Percentiles rank a stretch among this genome's conserved stretches.
phyloP scores from a whole-genome alignment of 1,284 basidiomycete genomes.

The Earliella scabrosa region DNA sequence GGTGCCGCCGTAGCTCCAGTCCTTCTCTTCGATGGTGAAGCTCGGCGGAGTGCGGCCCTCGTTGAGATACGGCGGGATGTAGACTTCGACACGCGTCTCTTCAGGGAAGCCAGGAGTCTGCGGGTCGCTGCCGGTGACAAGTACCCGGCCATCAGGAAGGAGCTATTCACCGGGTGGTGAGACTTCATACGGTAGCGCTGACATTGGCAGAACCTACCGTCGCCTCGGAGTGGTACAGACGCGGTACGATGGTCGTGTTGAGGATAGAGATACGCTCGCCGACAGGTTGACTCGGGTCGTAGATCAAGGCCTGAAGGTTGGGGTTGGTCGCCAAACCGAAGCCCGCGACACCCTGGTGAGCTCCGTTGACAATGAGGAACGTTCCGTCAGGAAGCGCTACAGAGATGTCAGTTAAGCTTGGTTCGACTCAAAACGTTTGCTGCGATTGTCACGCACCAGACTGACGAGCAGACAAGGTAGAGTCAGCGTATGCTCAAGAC shows the following conservation, averaged over 20 bases:
- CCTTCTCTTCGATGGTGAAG: conserved; percentile 59
- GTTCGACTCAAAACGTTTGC: too few relatives aligned
- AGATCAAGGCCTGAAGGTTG: conserved; percentile 67
- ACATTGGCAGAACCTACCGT: conserved; percentile 26
- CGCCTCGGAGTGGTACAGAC: conserved; percentile 84
- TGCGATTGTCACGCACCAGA: conserved; percentile 23
- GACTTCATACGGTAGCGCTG: background rate
- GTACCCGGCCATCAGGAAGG: conserved; percentile 69
- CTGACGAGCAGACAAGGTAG: conserved; percentile 5
- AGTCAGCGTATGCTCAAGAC: background rate
- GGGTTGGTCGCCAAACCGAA: conserved; percentile 72
- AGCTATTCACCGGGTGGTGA: conserved; percentile 35
- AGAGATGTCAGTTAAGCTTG: background rate
- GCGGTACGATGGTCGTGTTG: conserved; percentile 73
- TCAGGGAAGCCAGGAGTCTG: conserved; percentile 62
- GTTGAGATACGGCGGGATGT: conserved; percentile 74
- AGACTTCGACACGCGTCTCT: conserved; percentile 78
- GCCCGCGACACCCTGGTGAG: conserved; percentile 68
- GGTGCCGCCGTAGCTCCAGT: conserved; percentile 61
- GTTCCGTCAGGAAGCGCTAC: conserved; percentile 71
- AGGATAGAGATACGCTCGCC: conserved; percentile 70
- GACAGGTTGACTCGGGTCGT: conserved; percentile 64
- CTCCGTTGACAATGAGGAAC: conserved; percentile 75
- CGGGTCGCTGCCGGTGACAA: conserved; percentile 78
- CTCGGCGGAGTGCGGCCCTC: conserved; percentile 59